Conservation (phyloP, 352 stramenopile species). For the Blastocystis sp. region DNA sequence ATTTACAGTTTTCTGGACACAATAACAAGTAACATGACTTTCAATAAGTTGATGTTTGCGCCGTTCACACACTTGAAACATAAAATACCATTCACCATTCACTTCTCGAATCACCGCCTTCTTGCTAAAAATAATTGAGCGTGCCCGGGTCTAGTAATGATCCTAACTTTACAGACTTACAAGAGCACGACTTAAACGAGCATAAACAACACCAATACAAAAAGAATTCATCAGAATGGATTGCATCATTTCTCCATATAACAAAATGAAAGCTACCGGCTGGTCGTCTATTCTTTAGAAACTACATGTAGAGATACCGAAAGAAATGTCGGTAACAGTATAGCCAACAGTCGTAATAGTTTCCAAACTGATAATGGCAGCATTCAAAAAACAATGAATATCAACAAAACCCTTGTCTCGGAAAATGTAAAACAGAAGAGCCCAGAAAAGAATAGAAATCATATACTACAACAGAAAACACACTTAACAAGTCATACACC, state of each 20-base stretch:
- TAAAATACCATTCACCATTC: constrained; percentile 83
- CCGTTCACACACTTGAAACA: constrained; percentile 84
- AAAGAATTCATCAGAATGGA: constrained; percentile 60
- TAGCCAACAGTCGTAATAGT: constrained; percentile 66
- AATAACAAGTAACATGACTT: constrained; percentile 67
- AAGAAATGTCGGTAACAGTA: constrained; percentile 66
- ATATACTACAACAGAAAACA: constrained; percentile 15
- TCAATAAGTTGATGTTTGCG: constrained; percentile 78
- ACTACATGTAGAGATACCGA: neutral
- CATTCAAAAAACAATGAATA: constrained; percentile 56
- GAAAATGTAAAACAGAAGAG: constrained; percentile 44
- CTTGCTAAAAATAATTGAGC: constrained; percentile 79
- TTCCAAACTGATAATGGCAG: constrained; percentile 60
- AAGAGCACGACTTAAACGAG: constrained; percentile 42
- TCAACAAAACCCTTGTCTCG: constrained; percentile 61
- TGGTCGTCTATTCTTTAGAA: constrained; percentile 54
- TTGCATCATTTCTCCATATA: constrained; percentile 59
- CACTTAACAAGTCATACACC: neutral
- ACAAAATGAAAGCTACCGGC: constrained; percentile 37
- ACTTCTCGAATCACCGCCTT: constrained; percentile 82
- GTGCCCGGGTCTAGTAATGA: constrained; percentile 40
- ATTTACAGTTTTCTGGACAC: constrained; percentile 47
- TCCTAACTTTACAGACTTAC: neutral
- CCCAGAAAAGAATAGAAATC: constrained; percentile 47
- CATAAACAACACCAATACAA: constrained; percentile 65